Base-by-base conservation (phyloP, 2,329 filamentous ascomycete genomes). In the Scedosporium boydii region DNA sequence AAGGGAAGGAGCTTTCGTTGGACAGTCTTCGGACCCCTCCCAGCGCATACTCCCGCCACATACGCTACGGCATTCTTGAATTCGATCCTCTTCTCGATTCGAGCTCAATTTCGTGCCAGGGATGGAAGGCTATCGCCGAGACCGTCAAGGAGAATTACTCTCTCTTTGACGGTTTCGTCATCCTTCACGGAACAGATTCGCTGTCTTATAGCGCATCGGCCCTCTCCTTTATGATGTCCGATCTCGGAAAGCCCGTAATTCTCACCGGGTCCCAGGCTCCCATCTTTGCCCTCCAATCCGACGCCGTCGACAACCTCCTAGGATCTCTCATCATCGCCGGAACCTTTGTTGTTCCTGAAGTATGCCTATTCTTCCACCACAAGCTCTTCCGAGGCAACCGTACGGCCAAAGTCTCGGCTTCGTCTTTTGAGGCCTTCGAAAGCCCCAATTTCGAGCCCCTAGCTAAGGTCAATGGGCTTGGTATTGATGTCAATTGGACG, bases 331-430 rank as follows among this genome's bases (percentile, higher is more conserved):
- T 96, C 70, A 88, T 96, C 62, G 93, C 93, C 3, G 91, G 91
- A 41, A 95, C 95, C 64, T 96, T 96, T 71, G 89, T 91, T 77
- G 91, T 97, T 63, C 92, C 93, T 0, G 93, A 96, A 73, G 93
- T 97, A 61, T 93, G 91, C 72, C 82, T 97, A 42, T 96, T 96
- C 78, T 97, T 97, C 80, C 91, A 95, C 75, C 90, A 96, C 77
- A 91, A 87, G 67, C 83, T 97, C 21, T 96, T 93, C 76, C 86
- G 93, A 27, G 93, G 93, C 16, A 96, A 96, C 75, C 82, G 93
- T 64, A 87, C 90, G 9, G 95, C 90, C 65, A 97, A 97, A 74
- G 86, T 96, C 38, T 93, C 91, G 14, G 90, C 92, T 5, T 90
- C 89, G 63, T 86, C 90, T 61, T 96, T 96, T 71, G 87, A 90